Conservation (phyloP, 768 basidiomycete species). For the Scleroderma bovista region DNA sequence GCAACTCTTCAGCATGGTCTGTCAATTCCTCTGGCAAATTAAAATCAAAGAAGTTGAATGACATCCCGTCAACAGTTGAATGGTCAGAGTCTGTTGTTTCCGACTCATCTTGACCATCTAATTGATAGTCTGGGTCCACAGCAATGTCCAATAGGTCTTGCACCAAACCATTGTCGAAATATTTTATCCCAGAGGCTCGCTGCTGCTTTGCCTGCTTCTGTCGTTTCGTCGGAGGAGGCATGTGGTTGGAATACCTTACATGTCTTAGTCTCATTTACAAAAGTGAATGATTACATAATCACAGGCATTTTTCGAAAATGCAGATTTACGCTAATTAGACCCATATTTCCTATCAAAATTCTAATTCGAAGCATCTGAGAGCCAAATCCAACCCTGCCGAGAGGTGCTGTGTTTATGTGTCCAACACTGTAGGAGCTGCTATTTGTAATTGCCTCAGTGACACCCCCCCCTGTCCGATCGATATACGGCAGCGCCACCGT, state of each 20-base stretch:
- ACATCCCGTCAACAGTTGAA: neutral
- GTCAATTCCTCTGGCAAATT: neutral
- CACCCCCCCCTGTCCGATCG: too few species aligned
- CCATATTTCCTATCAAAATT: constrained; percentile 1
- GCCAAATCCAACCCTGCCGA: too few species aligned
- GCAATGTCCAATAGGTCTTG: neutral
- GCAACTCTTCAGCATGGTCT: neutral
- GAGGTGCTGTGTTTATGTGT: too few species aligned
- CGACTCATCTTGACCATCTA: neutral
- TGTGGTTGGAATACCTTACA: neutral
- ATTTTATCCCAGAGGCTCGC: neutral
- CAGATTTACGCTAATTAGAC: constrained; percentile 1
- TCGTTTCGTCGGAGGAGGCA: neutral
- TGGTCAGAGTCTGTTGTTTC: neutral
- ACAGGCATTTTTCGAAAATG: neutral
- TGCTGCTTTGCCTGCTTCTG: neutral
- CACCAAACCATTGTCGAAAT: constrained; percentile 1
- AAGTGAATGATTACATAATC: neutral
- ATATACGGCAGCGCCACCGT: too few species aligned
- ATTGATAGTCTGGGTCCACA: neutral
- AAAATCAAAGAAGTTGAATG: neutral
- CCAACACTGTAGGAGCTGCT: too few species aligned
- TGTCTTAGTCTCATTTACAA: neutral
- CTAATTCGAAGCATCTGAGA: neutral
- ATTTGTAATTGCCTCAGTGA: too few species aligned